Evolutionary conservation across 208 protist species (phyloP), one percentile per base, ranked within the genome.

Genomic region (Trypanosoma theileri): DNA sequence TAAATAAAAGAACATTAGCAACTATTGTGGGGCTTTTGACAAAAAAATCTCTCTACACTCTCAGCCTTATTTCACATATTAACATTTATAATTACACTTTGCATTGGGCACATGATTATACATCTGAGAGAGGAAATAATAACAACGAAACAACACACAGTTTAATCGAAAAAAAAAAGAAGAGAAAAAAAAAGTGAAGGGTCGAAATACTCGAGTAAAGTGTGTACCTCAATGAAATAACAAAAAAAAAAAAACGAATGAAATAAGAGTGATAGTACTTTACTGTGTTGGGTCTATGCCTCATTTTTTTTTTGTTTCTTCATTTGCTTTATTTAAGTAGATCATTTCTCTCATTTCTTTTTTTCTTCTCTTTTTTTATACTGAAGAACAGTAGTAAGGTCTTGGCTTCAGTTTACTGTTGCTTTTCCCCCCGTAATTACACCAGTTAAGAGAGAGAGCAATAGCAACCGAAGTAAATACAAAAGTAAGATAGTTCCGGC

Each of bases 241-340:
- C 44, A n/a, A 17, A 11, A 48, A 48, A 12, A 48, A n/a, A 48
- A 12, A 48, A n/a, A 48, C 44, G 11, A 48, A 14, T 48, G 16
- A 12, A 66, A 42, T 45, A 48, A 66, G 50, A 60, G 35, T 72
- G 45, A 55, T 53, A 44, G 1, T 9, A 52, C 44, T 26, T 26
- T 10, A 14, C 40, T 26, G 21, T 69, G n/a, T 48, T 48, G 16
- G 13, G 16, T n/a, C n/a, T 48, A 21, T 28, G 13, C n/a, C 24
- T 35, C 59, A 50, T 51, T 42, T 62, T 48, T 48, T 48, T 48
- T 9, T 45, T 45, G 6, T 14, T 12, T 48, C 4, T 48, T 48
- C 44, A 14, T 17, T 17, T 48, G 16, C 16, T 48, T n/a, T 48
- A 3, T n/a, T 17, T 48, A 48, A 48, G 1, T 48, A 48, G 2